A percentile compares a stretch with the other conserved stretches of the same genome.
Conservation (phyloP, 495 filamentous ascomycete genomes). For the Aspergillus leporis region DNA sequence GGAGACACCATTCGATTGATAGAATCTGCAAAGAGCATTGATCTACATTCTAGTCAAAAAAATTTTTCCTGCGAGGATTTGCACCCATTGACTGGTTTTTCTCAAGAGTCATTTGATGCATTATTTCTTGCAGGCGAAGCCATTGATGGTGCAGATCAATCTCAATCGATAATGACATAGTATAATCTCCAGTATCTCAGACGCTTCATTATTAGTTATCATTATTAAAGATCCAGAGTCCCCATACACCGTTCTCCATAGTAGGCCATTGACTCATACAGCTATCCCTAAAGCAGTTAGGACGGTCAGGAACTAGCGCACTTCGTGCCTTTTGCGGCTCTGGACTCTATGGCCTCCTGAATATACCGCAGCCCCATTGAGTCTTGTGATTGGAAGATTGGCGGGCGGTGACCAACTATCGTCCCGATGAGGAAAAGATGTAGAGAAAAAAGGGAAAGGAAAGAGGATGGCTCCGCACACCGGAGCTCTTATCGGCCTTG, state of each 20-base stretch:
- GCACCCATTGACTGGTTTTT: neutral
- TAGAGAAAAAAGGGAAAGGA: slow-evolving; percentile 1
- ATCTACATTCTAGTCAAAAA: slow-evolving; percentile 4
- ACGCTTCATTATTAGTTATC: slow-evolving; percentile 4
- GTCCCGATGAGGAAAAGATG: neutral
- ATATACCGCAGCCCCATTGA: neutral
- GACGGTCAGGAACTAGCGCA: neutral
- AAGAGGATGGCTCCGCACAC: slow-evolving; percentile 26
- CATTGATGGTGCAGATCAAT: neutral
- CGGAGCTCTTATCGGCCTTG: slow-evolving; percentile 34
- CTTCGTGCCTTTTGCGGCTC: neutral
- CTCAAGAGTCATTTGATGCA: neutral
- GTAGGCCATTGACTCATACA: slow-evolving; percentile 3
- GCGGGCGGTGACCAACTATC: neutral
- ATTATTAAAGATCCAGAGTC: neutral
- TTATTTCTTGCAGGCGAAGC: neutral
- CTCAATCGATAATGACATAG: neutral
- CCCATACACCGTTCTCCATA: slow-evolving; percentile 1
- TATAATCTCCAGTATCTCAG: neutral
- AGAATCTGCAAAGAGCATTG: slow-evolving; percentile 6
- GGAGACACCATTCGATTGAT: neutral
- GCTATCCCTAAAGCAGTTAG: neutral
- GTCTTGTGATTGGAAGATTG: neutral
- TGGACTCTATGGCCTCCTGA: neutral
- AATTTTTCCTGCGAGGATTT: slow-evolving; percentile 6